Percentiles rank a stretch among this genome's conserved stretches.
These are phyloP conservation scores for Dendrostoma leiphaemia DNA, from an alignment of 2,329 filamentous ascomycete genomes.

Conservation along the genomic window DNA sequence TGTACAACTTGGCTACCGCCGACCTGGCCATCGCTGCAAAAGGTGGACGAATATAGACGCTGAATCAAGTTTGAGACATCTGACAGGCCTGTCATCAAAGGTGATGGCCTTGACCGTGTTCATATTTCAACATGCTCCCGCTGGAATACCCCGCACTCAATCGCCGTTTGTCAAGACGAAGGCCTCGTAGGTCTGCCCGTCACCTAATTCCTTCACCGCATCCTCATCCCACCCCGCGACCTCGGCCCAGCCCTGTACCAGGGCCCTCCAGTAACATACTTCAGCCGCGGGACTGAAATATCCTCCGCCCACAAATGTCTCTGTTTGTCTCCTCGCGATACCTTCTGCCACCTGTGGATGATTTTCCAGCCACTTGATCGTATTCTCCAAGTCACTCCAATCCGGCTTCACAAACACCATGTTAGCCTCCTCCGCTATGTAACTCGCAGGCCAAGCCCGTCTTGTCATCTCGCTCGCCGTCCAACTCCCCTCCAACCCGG, in stretches of 20 bases:
- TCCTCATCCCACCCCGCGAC: constrained; percentile 36
- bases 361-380: constrained; percentile 42
- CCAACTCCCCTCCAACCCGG: constrained; percentile 14
- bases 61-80: too few relatives aligned
- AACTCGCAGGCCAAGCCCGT: constrained; percentile 38
- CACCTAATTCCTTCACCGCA: constrained; percentile 30
- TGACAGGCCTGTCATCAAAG: too few relatives aligned
- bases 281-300: constrained; percentile 51
- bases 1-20: too few relatives aligned
- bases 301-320: constrained; percentile 39
- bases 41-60: too few relatives aligned
- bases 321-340: constrained; percentile 47
- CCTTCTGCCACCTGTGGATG: constrained; percentile 42
- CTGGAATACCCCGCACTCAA: too few relatives aligned
- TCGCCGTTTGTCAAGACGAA: constrained; percentile 31
- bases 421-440: constrained; percentile 37
- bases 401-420: constrained; percentile 50
- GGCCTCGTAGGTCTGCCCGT: constrained; percentile 39
- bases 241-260: constrained; percentile 45
- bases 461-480: constrained; percentile 22
- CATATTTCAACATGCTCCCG: too few relatives aligned
- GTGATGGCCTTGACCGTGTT: too few relatives aligned
- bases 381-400: constrained; percentile 49
- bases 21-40: too few relatives aligned
- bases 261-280: constrained; percentile 50